These are phyloP conservation scores for Erodium texanum DNA, from an alignment of 441 rosid species.

Conservation along the genomic window DNA sequence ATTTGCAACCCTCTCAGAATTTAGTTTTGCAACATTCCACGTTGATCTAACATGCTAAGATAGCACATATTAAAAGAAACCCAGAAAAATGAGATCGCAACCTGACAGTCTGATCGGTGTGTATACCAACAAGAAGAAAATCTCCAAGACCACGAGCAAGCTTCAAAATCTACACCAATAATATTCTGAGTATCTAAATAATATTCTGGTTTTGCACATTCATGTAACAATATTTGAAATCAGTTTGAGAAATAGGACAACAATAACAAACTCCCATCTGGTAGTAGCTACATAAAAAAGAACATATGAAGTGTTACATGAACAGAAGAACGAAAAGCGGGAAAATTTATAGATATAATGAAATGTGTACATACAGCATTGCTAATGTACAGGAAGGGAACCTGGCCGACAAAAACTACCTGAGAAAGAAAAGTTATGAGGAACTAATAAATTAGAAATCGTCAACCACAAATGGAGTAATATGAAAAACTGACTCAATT, in stretches of 20 bases:
- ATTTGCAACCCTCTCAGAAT: not conserved
- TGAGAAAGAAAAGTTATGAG: not conserved
- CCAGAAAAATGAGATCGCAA: slow-evolving; percentile 8
- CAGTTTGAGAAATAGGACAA: not conserved
- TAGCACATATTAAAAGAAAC: not conserved
- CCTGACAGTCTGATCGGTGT: slow-evolving; percentile 79
- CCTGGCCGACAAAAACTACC: not conserved
- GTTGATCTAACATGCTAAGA: not conserved
- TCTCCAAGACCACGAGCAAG: slow-evolving; percentile 85
- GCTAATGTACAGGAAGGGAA: not conserved
- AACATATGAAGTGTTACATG: not conserved
- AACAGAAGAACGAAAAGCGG: not conserved
- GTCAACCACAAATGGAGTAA: not conserved
- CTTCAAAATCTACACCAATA: slow-evolving; percentile 55
- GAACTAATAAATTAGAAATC: not conserved
- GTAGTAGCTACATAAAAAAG: not conserved
- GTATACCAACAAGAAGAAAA: slow-evolving; percentile 79
- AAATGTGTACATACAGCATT: not conserved
- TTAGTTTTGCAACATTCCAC: not conserved
- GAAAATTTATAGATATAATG: not conserved
- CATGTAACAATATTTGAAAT: too few species aligned
- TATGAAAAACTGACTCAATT: not conserved
- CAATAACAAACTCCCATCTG: too few species aligned
- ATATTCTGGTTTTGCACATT: too few species aligned
- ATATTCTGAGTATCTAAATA: not conserved